These are phyloP conservation scores for Lipomyces anomalus DNA, from an alignment of 805 yeast species.

Conservation along the genomic window DNA sequence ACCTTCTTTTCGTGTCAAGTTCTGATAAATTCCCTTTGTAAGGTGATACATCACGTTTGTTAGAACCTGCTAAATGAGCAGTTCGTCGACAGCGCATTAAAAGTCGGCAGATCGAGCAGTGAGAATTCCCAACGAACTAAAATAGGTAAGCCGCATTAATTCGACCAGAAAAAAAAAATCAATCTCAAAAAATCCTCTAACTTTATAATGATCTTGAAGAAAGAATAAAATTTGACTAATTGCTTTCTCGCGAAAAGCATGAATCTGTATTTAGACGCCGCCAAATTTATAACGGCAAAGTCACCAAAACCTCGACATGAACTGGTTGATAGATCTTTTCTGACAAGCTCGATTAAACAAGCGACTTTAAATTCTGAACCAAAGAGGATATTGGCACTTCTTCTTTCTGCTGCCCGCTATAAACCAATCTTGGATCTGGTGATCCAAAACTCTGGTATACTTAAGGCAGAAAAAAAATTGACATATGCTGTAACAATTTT, in stretches of 20 bases:
- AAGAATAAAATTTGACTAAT: no score
- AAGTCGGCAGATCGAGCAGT: no score
- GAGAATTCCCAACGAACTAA: no score
- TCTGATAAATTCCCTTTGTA: conserved; percentile 53
- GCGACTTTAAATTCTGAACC: conserved; percentile 54
- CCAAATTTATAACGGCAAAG: conserved; percentile 16
- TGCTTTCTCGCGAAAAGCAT: no score
- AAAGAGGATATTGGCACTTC: conserved; percentile 79
- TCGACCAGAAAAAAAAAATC: no score
- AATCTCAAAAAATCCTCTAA: no score
- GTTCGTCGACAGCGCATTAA: no score
- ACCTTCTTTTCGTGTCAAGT: conserved; percentile 53
- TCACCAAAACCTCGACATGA: conserved; percentile 7
- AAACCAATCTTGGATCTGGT: conserved; percentile 57
- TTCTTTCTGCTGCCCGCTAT: conserved; percentile 68
- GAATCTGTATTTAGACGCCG: conserved; percentile 25
- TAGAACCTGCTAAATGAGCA: no score
- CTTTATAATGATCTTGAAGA: no score
- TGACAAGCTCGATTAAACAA: no score
- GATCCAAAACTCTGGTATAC: conserved; percentile 61
- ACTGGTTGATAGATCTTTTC: conserved; percentile 1
- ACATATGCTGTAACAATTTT: conserved; percentile 53
- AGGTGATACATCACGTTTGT: conserved; percentile 63
- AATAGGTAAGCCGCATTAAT: no score
- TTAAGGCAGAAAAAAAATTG: conserved; percentile 46